Conservation (phyloP, 2,329 filamentous ascomycete genomes). For the Colletotrichum simmondsii region DNA sequence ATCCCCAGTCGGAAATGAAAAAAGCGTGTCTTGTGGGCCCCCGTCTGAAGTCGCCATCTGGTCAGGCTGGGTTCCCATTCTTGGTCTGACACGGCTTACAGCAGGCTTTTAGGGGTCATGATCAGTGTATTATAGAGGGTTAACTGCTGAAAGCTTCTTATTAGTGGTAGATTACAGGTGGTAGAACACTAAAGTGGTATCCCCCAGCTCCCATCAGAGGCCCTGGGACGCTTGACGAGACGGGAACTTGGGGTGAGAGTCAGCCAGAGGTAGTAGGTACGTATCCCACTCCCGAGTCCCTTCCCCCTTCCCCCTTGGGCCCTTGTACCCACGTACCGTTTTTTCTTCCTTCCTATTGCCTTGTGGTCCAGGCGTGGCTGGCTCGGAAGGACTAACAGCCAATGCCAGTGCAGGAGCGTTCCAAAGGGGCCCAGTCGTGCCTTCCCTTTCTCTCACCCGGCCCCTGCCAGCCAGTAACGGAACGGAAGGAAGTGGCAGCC, state of each 20-base stretch:
- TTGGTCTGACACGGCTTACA: not conserved
- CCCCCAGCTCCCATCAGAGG: not conserved
- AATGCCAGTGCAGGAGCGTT: conserved; percentile 5
- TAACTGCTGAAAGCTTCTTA: not conserved
- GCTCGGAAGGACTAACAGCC: conserved; percentile 13
- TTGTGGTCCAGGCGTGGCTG: conserved; percentile 7
- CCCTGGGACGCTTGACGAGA: not conserved
- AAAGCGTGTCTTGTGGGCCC: conserved; percentile 17
- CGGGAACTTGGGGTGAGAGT: not conserved
- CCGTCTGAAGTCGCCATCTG: conserved; percentile 8
- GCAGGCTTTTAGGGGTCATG: not conserved
- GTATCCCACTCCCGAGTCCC: not conserved
- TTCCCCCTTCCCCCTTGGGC: not conserved
- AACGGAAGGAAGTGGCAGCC: not conserved
- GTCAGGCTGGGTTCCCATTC: not conserved
- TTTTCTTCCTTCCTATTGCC: not conserved
- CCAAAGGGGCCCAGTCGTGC: conserved; percentile 2
- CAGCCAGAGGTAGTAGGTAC: not conserved
- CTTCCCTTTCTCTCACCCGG: not conserved
- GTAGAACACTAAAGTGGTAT: not conserved
- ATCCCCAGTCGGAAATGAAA: conserved; percentile 2
- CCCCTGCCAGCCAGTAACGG: not conserved
- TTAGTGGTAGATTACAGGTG: not conserved
- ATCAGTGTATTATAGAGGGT: not conserved
- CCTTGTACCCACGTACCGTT: conserved; percentile 7